These are phyloP conservation scores for Neonectria sp. DNA, from an alignment of 2,329 filamentous ascomycete genomes.

Conservation along the genomic window DNA sequence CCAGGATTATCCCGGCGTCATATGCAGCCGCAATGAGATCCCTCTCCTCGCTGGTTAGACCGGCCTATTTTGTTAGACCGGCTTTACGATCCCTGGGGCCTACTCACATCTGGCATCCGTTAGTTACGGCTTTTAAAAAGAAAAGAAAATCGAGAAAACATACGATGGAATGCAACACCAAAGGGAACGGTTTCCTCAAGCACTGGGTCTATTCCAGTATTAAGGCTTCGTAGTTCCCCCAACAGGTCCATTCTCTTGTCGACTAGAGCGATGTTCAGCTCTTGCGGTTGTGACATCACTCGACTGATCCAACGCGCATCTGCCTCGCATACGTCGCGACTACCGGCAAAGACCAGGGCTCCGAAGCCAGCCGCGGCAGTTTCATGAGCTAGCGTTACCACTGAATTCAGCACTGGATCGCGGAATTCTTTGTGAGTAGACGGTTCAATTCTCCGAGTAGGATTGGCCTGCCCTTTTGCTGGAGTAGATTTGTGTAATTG, in stretches of 20 bases:
- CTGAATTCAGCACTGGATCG: conserved; percentile 77
- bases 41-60: conserved; percentile 82
- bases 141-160: conserved; percentile 8
- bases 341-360: conserved; percentile 81
- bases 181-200: conserved; percentile 75
- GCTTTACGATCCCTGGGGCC: not conserved
- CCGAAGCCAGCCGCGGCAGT: conserved; percentile 79
- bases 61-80: conserved; percentile 62
- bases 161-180: conserved; percentile 83
- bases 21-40: conserved; percentile 81
- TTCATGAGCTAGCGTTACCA: conserved; percentile 78
- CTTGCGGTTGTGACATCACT: conserved; percentile 69
- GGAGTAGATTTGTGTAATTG: conserved; percentile 60
- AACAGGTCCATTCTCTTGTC: conserved; percentile 76
- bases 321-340: conserved; percentile 76
- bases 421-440: conserved; percentile 74
- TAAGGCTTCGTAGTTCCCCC: conserved; percentile 75
- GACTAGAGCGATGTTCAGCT: conserved; percentile 63
- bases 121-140: conserved; percentile 16
- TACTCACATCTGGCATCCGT: conserved; percentile 54
- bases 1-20: conserved; percentile 76
- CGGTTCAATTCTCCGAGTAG: conserved; percentile 64
- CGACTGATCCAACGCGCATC: conserved; percentile 78
- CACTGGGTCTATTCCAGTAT: conserved; percentile 75
- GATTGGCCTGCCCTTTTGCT: conserved; percentile 54